Conservation (phyloP, 371 early-diverging fungal genomes). For the Syncephalastrum monosporum region DNA sequence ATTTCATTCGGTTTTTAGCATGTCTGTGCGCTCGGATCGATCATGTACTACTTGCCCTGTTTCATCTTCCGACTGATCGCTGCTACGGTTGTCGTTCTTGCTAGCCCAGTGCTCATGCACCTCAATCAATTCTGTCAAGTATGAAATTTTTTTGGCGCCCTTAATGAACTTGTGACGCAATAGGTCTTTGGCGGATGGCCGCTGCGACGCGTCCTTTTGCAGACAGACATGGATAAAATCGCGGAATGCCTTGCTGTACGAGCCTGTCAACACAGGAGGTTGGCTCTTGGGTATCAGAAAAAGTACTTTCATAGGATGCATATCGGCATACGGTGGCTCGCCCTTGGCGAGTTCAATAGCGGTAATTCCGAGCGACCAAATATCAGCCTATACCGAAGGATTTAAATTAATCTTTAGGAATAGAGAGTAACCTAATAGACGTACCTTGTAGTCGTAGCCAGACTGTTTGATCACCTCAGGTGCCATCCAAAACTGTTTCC, state of each 20-base stretch:
- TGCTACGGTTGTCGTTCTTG: constrained; percentile 51
- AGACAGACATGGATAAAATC: constrained; percentile 90
- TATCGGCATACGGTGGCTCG: constrained; percentile 89
- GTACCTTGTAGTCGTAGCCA: constrained; percentile 89
- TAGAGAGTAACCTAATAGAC: too few relatives aligned
- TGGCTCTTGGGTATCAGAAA: constrained; percentile 91
- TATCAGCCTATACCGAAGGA: constrained; percentile 71
- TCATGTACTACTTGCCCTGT: constrained; percentile 27
- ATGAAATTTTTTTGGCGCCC: constrained; percentile 74
- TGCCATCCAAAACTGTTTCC: constrained; percentile 90
- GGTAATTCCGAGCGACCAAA: constrained; percentile 99
- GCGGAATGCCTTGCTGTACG: constrained; percentile 84
- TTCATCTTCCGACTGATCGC: constrained; percentile 62
- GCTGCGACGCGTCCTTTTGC: constrained; percentile 76
- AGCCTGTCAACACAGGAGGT: constrained; percentile 81
- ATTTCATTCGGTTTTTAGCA: too few relatives aligned
- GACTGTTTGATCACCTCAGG: constrained; percentile 97
- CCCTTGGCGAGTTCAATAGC: constrained; percentile 96
- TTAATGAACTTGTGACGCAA: constrained; percentile 90
- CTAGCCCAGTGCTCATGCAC: constrained; percentile 76
- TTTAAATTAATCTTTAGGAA: too few relatives aligned
- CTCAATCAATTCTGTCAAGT: constrained; percentile 84
- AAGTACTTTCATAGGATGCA: constrained; percentile 92
- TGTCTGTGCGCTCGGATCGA: neutral
- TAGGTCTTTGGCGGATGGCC: constrained; percentile 89